Evolutionary conservation across 805 yeast species (phyloP), one percentile per base, ranked within the genome.

Genomic region (Starmerella floricola): DNA sequence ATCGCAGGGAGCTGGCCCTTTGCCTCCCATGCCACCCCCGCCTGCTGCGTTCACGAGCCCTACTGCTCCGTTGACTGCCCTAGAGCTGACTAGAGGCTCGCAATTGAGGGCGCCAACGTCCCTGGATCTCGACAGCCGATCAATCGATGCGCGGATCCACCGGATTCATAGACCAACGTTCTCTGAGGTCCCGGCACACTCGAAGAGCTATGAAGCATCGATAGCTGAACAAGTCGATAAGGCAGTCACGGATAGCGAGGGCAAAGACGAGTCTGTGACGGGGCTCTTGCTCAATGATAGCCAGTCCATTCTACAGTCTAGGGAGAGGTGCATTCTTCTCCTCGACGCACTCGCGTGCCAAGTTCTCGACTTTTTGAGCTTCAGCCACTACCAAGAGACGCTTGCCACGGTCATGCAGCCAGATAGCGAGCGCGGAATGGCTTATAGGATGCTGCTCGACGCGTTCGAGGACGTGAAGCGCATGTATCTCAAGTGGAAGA

Each of bases 261-360:
- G 20, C 13, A 20, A 19, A 8, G 26, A 29, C 6, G 28, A 37
- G 15, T 12, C 40, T 42, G 17, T 29, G 16, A n/a, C 18, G 12
- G 33, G 42, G 18, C 39, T 35, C 4, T 23, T 36, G 3, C 29
- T 46, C n/a, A 48, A 36, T 16, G 44, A 44, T 3, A 49, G 45
- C 34, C 37, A 36, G 19, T 44, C 51, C 3, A 19, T 50, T 8
- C 23, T 45, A 20, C 47, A 42, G 6, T 42, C 51, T 13, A 38
- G 55, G 18, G 43, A 41, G 23, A 46, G 50, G 13, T 42, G 55
- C 15, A 43, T 86, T 32, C 87, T 93, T 0, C 72, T 83, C 1
- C 62, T 87, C 46, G 95, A 86, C 55, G 83, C 83, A 51, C 67
- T 87, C 40, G 75, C 95, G 0, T 73, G 86, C 1, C 96, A 87